phyloP scores from a whole-genome alignment of 1,139 yeast species.

The Hyphopichia buzzinii region DNA sequence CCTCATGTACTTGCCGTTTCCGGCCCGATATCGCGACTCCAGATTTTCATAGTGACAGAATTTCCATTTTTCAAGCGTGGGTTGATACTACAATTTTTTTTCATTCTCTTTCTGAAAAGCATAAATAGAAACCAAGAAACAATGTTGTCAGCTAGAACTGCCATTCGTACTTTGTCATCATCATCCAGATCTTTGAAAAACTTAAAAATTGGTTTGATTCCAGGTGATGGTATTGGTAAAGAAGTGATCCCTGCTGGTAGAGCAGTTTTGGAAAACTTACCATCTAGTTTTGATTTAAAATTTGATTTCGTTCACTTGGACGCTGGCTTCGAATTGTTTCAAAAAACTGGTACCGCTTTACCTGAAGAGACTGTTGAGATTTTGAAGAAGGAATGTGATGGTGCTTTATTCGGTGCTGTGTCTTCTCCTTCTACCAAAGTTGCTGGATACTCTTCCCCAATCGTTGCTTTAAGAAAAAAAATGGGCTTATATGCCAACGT shows the following conservation, averaged over 20 bases:
- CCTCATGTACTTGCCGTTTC: neutral
- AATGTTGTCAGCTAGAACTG: conserved; percentile 23
- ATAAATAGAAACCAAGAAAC: neutral
- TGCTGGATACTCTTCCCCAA: conserved; percentile 95
- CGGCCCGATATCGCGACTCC: conserved; percentile 1
- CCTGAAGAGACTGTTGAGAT: conserved; percentile 87
- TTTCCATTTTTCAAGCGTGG: neutral
- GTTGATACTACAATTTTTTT: neutral
- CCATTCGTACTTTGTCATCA: conserved; percentile 38
- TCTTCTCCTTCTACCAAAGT: conserved; percentile 93
- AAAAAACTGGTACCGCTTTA: conserved; percentile 88
- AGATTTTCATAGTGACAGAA: conserved; percentile 1
- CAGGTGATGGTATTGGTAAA: conserved; percentile 98
- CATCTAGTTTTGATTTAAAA: conserved; percentile 67
- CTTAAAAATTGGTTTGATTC: conserved; percentile 64
- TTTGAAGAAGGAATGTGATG: conserved; percentile 84
- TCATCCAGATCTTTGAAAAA: conserved; percentile 30
- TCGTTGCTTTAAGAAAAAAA: conserved; percentile 94
- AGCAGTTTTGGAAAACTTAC: conserved; percentile 78
- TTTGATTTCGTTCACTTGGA: conserved; percentile 85
- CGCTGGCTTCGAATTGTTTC: conserved; percentile 94
- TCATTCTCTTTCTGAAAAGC: neutral
- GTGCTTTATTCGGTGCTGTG: conserved; percentile 97
- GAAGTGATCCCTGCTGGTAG: conserved; percentile 97
- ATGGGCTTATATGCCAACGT: conserved; percentile 94